Base-by-base conservation (phyloP, 2,329 filamentous ascomycete species). In the Epichloe baconii region DNA sequence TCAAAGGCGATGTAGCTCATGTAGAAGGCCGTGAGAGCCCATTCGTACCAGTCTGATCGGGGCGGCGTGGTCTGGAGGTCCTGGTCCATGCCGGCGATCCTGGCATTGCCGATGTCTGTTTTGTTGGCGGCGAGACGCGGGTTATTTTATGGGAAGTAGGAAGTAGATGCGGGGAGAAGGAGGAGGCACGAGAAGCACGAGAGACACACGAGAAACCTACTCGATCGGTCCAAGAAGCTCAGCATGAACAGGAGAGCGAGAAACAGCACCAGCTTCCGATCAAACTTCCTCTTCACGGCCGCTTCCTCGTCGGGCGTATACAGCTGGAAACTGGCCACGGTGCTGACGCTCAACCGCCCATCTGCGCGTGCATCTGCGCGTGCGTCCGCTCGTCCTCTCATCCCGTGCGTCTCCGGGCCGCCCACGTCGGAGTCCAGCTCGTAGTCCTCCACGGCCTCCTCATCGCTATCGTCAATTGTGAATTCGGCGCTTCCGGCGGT, bases 161-260 rank as follows among this genome's bases (percentile, higher is more conserved):
- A 21, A 21, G 14, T 2, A 31, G n/a, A 47, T 11, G 11, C 6
- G 23, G 21, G 21, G 5, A 6, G 23, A 23, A 6, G 23, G 23
- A 5, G 21, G 21, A 21, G 21, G 23, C 23, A 23, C 23, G 31
- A 15, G 31, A 3, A 45, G 31, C 19, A 19, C 19, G 4, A 45
- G 23, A 21, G 1, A n/a, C 4, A 19, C 42, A 44, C 31, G 23
- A 5, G n/a, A 19, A 70, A 26, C 75, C 55, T 71, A 89, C 87
- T 95, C 17, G 86, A 90, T 57, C 89, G 77, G 66, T 95, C 89
- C 57, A 95, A 68, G 63, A 95, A 95, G 55, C 83, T 85, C 55
- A 95, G 72, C 73, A 94, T 78, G 64, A 93, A 96, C 12, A 95
- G 74, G 53, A 91, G 64, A 11, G 87, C 85, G 56, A 95, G 76